Conservation (phyloP, 1,284 basidiomycete species). For the Anthracocystis setariae region DNA sequence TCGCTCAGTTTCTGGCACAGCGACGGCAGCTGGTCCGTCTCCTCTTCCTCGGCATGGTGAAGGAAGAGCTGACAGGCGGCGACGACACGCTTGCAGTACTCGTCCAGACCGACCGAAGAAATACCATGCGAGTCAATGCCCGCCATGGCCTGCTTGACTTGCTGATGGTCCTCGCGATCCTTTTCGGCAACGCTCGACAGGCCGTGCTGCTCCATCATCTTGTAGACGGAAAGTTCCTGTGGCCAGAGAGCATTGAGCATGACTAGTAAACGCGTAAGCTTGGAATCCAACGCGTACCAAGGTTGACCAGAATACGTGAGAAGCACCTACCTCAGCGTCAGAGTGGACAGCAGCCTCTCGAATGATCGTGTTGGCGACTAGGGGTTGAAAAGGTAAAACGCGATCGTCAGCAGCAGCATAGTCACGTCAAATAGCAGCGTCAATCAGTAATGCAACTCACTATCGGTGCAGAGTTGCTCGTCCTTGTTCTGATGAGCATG, state of each 20-base stretch:
- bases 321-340: slow-evolving; percentile 21
- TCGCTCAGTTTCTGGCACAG: slow-evolving; percentile 33
- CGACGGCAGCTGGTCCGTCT: slow-evolving; percentile 27
- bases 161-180: slow-evolving; percentile 49
- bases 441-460: slow-evolving; percentile 1
- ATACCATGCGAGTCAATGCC: slow-evolving; percentile 38
- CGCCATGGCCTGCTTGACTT: slow-evolving; percentile 52
- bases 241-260: not conserved
- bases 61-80: slow-evolving; percentile 51
- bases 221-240: slow-evolving; percentile 52
- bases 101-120: slow-evolving; percentile 20
- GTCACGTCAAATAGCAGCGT: not conserved
- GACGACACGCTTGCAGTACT: slow-evolving; percentile 36
- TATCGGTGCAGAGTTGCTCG: slow-evolving; percentile 31
- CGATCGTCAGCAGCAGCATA: not conserved
- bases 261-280: not conserved
- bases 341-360: slow-evolving; percentile 36
- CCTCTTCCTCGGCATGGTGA: slow-evolving; percentile 53
- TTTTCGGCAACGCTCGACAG: slow-evolving; percentile 25
- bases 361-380: slow-evolving; percentile 38
- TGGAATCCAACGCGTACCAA: too few species aligned
- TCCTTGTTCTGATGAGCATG: slow-evolving; percentile 15
- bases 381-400: not conserved
- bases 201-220: slow-evolving; percentile 35
- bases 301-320: not conserved